Evolutionary conservation across 768 basidiomycete species (phyloP), one percentile per base, ranked within the genome.

Genomic region (Podaxis rugospora): DNA sequence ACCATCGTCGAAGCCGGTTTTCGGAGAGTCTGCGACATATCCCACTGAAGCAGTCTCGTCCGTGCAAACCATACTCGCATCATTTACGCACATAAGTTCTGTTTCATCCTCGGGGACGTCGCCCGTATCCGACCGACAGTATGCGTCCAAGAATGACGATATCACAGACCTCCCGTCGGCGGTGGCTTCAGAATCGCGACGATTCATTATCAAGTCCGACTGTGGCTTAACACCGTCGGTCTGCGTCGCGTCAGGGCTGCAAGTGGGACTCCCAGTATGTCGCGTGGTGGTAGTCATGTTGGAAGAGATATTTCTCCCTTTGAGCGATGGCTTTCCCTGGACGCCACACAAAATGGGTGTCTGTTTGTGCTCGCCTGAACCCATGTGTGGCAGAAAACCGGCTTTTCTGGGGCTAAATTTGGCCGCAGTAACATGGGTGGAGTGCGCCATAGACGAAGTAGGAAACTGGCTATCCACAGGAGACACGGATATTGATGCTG

Each of bases 61-160:
- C 23, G 44, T 9, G 9, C 5, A 47, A 9, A 47, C 9, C 2
- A 13, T 46, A 18, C 44, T 57, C n/a, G n/a, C 27, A 21, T 51
- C 50, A 13, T 59, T 50, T 5, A 27, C n/a, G 27, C 50, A 32
- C 5, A 32, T 14, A 14, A 2, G 47, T 21, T 57, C 44, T 6
- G 39, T 16, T 27, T 35, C 47, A 3, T 44, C 57, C 5, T 36
- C 36, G 32, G 37, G 21, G n/a, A 18, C 18, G 5, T 51, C 57
- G 47, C 7, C 49, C 49, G 6, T 50, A n/a, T 59, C 57, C 5
- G 55, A 57, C 47, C 50, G 37, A 51, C 51, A 59, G 18, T 60
- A 52, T 10, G 28, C 59, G 32, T 53, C 52, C 42, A 60, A 52
- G 42, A 60, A 23, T 3, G 59, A 60, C 6, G 59, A 60, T 35